Evolutionary conservation across 169 alveolate genomes (phyloP), one percentile per base, ranked within the genome.

Genomic region (Cryptosporidium felis): DNA sequence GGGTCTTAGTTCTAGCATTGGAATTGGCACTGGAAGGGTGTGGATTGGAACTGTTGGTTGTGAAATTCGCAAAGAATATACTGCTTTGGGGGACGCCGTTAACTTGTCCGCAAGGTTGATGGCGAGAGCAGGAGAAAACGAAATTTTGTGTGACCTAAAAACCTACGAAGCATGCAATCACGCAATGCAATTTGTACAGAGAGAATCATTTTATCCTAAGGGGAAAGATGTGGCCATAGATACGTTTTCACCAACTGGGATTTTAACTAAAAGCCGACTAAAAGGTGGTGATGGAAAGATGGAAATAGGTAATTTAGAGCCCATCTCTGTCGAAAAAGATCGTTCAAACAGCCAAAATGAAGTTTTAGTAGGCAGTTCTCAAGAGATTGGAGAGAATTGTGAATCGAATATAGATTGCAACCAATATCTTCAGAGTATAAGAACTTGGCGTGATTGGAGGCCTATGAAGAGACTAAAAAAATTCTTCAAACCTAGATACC

Each of bases 21-120:
- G 96, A 1, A 90, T 93, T 5, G 89, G 94, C 23, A 92, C 96
- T 1, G 96, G 96, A 0, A 79, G 82, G 34, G 95, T 92, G 12
- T 93, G 96, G 96, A 92, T 94, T 88, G 96, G 96, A 6, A 89
- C 92, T 5, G 82, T 93, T 49, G 96, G 96, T 3, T 92, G 93
- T 61, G 90, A 90, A 46, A 90, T 92, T 6, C 80, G 96, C 30
- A 92, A 91, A 23, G 96, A 93, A 38, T 93, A 92, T 51, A 93
- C 96, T 10, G 92, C 94, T 5, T 74, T 93, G 21, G 96, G 96
- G 1, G 95, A 93, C 60, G 62, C 91, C 3, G 95, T 93, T 5
- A 93, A 93, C 49, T 80, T 92, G 1, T 89, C 96, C 18, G 93
- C 94, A 5, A 62, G 96, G 59, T 81, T 93, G 42, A 92, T 92